Evolutionary conservation across 2,329 filamentous ascomycete genomes (phyloP).

Genomic region (Zymoseptoria ardabiliae): DNA sequence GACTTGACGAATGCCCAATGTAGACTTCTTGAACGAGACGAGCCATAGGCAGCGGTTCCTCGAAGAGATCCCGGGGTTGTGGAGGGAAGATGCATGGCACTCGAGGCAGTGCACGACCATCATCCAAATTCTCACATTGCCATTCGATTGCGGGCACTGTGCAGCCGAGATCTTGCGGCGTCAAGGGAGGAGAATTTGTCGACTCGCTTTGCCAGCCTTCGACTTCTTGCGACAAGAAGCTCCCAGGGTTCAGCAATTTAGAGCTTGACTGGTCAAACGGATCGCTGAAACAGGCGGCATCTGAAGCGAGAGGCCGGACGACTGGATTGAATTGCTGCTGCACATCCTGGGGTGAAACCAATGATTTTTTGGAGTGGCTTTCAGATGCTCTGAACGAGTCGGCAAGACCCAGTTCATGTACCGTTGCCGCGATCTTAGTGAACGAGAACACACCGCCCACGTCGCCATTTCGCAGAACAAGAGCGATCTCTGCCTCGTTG

Average conservation of each 20-base stretch:
- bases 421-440: background rate
- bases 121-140: background rate
- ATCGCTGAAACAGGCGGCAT: background rate
- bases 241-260: background rate
- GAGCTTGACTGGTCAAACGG: background rate
- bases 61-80: background rate
- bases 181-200: background rate
- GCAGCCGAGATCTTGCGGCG: background rate
- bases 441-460: background rate
- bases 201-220: background rate
- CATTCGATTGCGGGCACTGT: background rate
- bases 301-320: background rate
- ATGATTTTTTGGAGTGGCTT: background rate
- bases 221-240: background rate
- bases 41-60: background rate
- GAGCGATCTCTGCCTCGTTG: background rate
- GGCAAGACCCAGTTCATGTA: background rate
- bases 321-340: background rate
- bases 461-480: background rate
- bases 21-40: background rate
- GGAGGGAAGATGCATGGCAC: background rate
- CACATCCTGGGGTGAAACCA: background rate
- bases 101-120: background rate
- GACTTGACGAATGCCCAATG: background rate
- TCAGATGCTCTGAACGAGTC: background rate